Percentiles rank a stretch among this genome's conserved stretches.
Conservation (phyloP, 2,329 filamentous ascomycete species). For the Penicillium olsonii region DNA sequence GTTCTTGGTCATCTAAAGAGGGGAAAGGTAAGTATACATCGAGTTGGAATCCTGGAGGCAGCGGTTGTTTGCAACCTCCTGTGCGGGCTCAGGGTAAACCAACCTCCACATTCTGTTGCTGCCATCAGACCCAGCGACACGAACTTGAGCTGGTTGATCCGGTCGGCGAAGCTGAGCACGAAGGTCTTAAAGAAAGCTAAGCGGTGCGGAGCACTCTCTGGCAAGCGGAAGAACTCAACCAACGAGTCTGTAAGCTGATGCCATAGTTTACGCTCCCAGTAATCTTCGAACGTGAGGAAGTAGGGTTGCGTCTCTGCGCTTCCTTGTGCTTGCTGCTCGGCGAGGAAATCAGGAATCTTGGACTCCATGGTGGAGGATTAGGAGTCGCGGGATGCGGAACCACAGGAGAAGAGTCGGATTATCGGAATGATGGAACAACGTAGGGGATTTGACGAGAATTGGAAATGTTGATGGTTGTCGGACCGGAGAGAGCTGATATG, state of each 20-base stretch:
- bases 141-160: conserved; percentile 98
- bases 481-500: conserved; percentile 14
- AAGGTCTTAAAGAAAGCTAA: conserved; percentile 92
- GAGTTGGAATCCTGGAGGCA: not conserved
- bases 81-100: conserved; percentile 1
- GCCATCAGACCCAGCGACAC: conserved; percentile 87
- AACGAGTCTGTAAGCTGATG: conserved; percentile 93
- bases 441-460: conserved; percentile 10
- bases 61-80: not conserved
- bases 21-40: conserved; percentile 13
- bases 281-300: conserved; percentile 91
- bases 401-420: conserved; percentile 1
- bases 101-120: conserved; percentile 69
- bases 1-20: conserved; percentile 76
- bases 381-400: not conserved
- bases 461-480: conserved; percentile 12
- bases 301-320: conserved; percentile 84
- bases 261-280: conserved; percentile 98
- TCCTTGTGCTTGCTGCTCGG: conserved; percentile 83
- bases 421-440: conserved; percentile 1
- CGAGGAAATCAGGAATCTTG: conserved; percentile 87
- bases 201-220: conserved; percentile 78
- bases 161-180: conserved; percentile 93
- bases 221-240: conserved; percentile 81
- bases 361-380: conserved; percentile 67